These are phyloP conservation scores for Xerocomellus dryophilus DNA, from an alignment of 768 basidiomycete species.

Conservation along the genomic window DNA sequence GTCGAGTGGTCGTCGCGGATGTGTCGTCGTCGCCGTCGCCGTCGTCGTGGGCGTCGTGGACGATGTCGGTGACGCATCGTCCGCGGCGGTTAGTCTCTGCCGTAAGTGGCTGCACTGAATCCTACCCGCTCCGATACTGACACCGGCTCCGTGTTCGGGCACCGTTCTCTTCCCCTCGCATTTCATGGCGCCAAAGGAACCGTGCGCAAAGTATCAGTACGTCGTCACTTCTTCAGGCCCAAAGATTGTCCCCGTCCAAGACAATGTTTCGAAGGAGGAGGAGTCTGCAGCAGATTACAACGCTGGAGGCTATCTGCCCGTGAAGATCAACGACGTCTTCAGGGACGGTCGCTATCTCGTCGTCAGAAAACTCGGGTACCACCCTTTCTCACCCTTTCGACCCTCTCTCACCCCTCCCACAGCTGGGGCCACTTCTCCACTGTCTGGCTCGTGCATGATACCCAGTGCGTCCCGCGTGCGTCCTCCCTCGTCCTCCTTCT, in stretches of 20 bases:
- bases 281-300: constrained; percentile 85
- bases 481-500: constrained; percentile 11
- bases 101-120: background rate
- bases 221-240: constrained; percentile 63
- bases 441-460: constrained; percentile 86
- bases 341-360: constrained; percentile 81
- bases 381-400: constrained; percentile 1
- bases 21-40: no score
- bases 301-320: constrained; percentile 73
- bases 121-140: constrained; percentile 17
- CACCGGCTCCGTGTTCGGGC: constrained; percentile 20
- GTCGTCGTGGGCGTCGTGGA: background rate
- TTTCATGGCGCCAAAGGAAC: constrained; percentile 63
- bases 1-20: background rate
- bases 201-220: constrained; percentile 73
- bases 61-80: no score
- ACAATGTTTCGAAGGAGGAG: constrained; percentile 67
- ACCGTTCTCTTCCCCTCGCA: constrained; percentile 3
- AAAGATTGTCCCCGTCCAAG: constrained; percentile 68
- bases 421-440: constrained; percentile 97
- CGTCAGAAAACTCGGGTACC: constrained; percentile 84
- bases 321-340: constrained; percentile 81
- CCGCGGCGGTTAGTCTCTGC: no score
- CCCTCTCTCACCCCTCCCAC: constrained; percentile 14
- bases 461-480: constrained; percentile 49